phyloP scores from a whole-genome alignment of 495 filamentous ascomycete species.

The Hypoxylon rickii region DNA sequence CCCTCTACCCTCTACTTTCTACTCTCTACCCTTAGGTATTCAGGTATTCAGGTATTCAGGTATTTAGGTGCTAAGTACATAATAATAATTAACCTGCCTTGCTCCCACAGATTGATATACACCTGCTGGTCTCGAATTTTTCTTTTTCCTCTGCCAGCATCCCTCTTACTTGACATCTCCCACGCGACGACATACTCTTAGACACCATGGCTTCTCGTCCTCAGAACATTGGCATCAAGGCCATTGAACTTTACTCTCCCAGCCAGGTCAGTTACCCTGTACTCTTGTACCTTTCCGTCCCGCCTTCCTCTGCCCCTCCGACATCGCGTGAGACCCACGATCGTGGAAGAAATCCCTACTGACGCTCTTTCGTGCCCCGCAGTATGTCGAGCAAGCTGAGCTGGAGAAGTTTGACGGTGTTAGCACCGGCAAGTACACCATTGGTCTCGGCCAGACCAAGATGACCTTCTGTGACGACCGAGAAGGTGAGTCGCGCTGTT shows the following conservation, averaged over 20 bases:
- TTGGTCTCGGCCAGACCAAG: constrained; percentile 98
- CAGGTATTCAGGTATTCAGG: too few relatives aligned
- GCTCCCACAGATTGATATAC: constrained; percentile 20
- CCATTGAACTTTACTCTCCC: constrained; percentile 99
- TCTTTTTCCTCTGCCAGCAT: constrained; percentile 23
- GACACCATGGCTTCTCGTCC: constrained; percentile 82
- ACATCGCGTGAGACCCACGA: constrained; percentile 3
- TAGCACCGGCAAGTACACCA: constrained; percentile 93
- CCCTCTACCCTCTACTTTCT: too few relatives aligned
- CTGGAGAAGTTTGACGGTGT: constrained; percentile 99
- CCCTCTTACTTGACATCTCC: constrained; percentile 29
- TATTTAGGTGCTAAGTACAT: constrained; percentile 5
- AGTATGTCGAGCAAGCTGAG: constrained; percentile 97
- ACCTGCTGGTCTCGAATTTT: constrained; percentile 17
- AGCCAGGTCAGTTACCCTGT: constrained; percentile 71
- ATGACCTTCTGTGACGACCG: constrained; percentile 99
- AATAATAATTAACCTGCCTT: constrained; percentile 30
- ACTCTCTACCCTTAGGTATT: too few relatives aligned
- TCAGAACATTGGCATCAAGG: constrained; percentile 98
- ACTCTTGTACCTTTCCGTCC: not conserved
- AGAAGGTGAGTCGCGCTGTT: constrained; percentile 70
- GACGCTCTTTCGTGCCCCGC: constrained; percentile 35
- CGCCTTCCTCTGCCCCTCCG: constrained; percentile 5
- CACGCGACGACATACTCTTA: not conserved
- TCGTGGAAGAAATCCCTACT: constrained; percentile 13